These are phyloP conservation scores for Pseudocercospora macadamiae DNA, from an alignment of 2,329 filamentous ascomycete species.

Conservation along the genomic window DNA sequence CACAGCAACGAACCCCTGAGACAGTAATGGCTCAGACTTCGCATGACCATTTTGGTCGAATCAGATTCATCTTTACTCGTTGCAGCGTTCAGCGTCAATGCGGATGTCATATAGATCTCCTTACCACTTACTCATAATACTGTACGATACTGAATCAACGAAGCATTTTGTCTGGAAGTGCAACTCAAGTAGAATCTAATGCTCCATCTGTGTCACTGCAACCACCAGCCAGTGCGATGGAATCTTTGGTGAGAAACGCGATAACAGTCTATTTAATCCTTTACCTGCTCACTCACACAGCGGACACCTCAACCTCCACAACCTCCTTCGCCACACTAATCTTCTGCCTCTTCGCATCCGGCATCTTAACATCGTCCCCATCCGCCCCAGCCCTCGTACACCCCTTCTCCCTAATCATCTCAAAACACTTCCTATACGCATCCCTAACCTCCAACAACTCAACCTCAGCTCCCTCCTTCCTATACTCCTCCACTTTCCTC, in stretches of 20 bases:
- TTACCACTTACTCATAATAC: not conserved
- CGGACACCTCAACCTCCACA: not conserved
- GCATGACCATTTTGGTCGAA: too few relatives aligned
- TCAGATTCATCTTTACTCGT: not conserved
- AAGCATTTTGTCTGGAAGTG: not conserved
- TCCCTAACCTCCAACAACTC: constrained; percentile 64
- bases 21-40: not conserved
- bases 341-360: constrained; percentile 3
- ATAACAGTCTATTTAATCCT: too few relatives aligned
- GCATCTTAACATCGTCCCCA: not conserved
- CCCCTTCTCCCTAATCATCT: constrained; percentile 54
- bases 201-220: not conserved
- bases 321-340: not conserved
- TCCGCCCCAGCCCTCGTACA: not conserved
- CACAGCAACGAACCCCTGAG: constrained; percentile 26
- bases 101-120: not conserved
- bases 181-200: not conserved
- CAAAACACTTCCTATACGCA: constrained; percentile 65
- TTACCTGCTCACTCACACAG: not conserved
- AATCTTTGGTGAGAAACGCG: too few relatives aligned
- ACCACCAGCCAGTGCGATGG: too few relatives aligned
- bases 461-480: constrained; percentile 42
- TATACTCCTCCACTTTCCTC: constrained; percentile 62
- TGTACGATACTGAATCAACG: too few relatives aligned
- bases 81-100: not conserved